A percentile compares a stretch with the other conserved stretches of the same genome.
These are phyloP conservation scores for Mesembryanthemum crystallinum DNA, from an alignment of 148 eudicot genomes.

Conservation along the genomic window DNA sequence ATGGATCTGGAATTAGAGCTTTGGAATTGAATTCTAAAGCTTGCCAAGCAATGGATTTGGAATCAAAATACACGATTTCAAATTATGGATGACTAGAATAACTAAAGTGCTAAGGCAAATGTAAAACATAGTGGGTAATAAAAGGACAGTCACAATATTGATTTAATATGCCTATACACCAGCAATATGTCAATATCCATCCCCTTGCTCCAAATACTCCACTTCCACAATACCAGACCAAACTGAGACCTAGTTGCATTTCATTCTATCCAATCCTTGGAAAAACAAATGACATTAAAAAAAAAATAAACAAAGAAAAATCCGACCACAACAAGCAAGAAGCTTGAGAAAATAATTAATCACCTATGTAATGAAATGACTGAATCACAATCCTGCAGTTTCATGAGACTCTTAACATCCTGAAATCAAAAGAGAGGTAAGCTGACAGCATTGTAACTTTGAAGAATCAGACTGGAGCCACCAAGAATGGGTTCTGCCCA, in stretches of 20 bases:
- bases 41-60: too few species aligned
- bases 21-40: too few species aligned
- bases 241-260: neutral
- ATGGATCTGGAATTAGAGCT: too few species aligned
- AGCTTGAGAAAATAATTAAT: conserved; percentile 21
- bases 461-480: neutral
- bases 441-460: neutral
- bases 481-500: neutral
- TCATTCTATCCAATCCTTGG: neutral
- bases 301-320: neutral
- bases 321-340: neutral
- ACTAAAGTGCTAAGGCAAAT: neutral
- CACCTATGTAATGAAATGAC: conserved; percentile 15
- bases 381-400: conserved; percentile 18
- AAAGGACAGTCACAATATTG: neutral
- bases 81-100: too few species aligned
- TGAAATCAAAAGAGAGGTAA: conserved; percentile 14
- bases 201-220: neutral
- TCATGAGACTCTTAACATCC: conserved; percentile 20
- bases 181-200: neutral
- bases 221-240: neutral
- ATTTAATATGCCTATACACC: neutral
- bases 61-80: too few species aligned
- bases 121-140: neutral
- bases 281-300: neutral